Base-by-base conservation (phyloP, 129 eudicot genomes). In the Logfia minima region DNA sequence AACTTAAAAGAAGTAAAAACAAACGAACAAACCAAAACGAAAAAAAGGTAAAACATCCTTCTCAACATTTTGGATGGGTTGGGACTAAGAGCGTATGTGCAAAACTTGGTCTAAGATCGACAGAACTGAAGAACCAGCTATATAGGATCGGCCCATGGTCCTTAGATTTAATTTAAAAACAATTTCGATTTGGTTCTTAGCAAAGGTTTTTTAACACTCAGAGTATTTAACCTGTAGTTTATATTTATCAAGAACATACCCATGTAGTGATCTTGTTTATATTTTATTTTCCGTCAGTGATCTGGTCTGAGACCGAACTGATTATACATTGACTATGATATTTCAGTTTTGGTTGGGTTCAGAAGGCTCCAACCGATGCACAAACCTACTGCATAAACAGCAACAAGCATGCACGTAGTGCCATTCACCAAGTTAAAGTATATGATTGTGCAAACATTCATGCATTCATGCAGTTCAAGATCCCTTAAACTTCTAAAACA, bases 401-500 rank as follows among this genome's bases (percentile, higher is more conserved):
- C 4, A 2, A 45, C 18, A 39, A 39, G 1, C 4, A 0, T 45
- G 18, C 43, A 7, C 2, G 10, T 6, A 39, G 18, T 45, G 53
- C 13, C 48, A 8, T 64, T 65, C 61, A 66, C 66, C 64, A 66
- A 26, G 52, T 62, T 17, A 75, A 61, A 23, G 24, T 41, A 41
- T 62, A 23, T 66, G 65, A 35, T 8, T 41, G 37, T 24, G 76
- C 35, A 78, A 55, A 61, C 63, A 43, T 39, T 70, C 6, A 69
- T 60, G 63, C 66, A 70, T 63, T 41, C 64, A 78, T 70, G 34
- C 19, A 28, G 28, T 78, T 78, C 65, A 70, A 61, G 2, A 17
- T 71, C 60, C 56, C 71, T 74, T 58, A 66, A 66, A 56, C 35
- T 67, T 59, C 11, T 68, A 28, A 32, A 51, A 41, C 43, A 58